Conservation (phyloP, 1,139 yeast species). For the Suhomyces taliae region DNA sequence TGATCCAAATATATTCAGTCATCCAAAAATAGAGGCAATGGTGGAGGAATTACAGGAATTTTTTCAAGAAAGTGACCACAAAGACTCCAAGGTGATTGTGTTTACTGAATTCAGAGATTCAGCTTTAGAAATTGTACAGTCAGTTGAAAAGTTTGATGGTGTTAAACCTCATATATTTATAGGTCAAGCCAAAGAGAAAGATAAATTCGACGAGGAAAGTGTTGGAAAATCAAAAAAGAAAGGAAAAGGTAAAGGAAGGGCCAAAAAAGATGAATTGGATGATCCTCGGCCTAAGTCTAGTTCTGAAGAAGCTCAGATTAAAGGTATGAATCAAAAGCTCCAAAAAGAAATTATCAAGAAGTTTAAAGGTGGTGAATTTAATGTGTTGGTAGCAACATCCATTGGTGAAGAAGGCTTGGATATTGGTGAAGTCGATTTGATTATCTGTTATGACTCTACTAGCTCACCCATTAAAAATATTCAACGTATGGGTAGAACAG, state of each 20-base stretch:
- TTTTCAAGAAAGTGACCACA: slow-evolving; percentile 35
- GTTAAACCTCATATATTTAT: slow-evolving; percentile 84
- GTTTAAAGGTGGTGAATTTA: slow-evolving; percentile 70
- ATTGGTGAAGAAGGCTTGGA: slow-evolving; percentile 99
- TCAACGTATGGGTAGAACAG: slow-evolving; percentile 98
- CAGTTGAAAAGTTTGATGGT: slow-evolving; percentile 44
- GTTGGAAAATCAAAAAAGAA: slow-evolving; percentile 26
- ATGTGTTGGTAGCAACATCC: slow-evolving; percentile 89
- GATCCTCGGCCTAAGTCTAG: slow-evolving; percentile 27
- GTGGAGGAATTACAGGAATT: slow-evolving; percentile 59
- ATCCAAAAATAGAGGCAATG: slow-evolving; percentile 70
- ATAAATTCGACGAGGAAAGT: slow-evolving; percentile 58
- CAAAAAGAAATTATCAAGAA: slow-evolving; percentile 72
- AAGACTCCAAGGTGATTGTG: slow-evolving; percentile 72
- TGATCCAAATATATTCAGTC: slow-evolving; percentile 55
- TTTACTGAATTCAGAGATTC: slow-evolving; percentile 89
- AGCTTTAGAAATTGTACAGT: slow-evolving; percentile 79
- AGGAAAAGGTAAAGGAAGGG: slow-evolving; percentile 20
- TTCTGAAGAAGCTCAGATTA: slow-evolving; percentile 53
- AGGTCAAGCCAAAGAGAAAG: slow-evolving; percentile 71
- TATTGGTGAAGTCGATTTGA: slow-evolving; percentile 95
- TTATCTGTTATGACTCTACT: slow-evolving; percentile 90
- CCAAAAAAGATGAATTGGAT: slow-evolving; percentile 22
- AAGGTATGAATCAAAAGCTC: slow-evolving; percentile 69
- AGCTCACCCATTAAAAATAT: slow-evolving; percentile 90